These are phyloP conservation scores for Phragmites australis DNA, from an alignment of 176 grass and related monocot genomes.

Conservation along the genomic window DNA sequence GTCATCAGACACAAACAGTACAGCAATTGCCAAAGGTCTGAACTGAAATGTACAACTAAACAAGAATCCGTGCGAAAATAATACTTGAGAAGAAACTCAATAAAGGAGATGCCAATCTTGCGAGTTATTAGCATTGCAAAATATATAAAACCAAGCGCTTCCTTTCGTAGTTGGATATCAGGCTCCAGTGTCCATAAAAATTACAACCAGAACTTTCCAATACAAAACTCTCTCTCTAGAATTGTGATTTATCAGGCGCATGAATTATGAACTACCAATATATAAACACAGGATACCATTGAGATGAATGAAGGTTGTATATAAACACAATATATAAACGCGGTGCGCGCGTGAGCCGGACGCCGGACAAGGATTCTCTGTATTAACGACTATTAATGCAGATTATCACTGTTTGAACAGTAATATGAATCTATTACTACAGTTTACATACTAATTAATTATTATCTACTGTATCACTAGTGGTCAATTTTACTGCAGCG, in stretches of 20 bases:
- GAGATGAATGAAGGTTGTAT: not conserved
- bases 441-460: no score
- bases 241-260: not conserved
- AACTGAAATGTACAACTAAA: not conserved
- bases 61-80: not conserved
- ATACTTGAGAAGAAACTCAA: not conserved
- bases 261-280: not conserved
- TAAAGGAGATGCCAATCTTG: not conserved
- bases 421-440: no score
- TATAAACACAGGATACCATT: not conserved
- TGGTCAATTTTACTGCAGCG: no score
- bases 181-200: not conserved
- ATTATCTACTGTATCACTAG: no score
- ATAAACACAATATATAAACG: no score
- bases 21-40: not conserved
- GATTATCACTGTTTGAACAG: no score
- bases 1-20: not conserved
- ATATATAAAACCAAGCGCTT: not conserved
- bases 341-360: no score
- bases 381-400: no score
- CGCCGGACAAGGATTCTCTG: no score
- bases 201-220: not conserved
- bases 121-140: conserved; percentile 12
- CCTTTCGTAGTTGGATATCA: not conserved
- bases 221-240: not conserved